A percentile compares a stretch with the other conserved stretches of the same genome.
Conservation (phyloP, 2,329 filamentous ascomycete species). For the Trichophyton schoenleinii region DNA sequence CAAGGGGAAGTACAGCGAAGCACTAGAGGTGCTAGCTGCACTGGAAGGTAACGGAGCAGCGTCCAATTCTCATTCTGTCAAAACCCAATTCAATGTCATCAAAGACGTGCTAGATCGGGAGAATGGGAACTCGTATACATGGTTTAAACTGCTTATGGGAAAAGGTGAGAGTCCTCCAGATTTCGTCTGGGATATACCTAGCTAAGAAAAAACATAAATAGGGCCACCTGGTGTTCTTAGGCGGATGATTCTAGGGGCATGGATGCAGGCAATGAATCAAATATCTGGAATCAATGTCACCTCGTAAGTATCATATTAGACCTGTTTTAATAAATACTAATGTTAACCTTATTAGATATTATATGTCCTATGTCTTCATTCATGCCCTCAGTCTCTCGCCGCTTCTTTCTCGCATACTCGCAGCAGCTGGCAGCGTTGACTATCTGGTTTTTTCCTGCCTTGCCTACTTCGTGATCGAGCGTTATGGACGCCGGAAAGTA, state of each 20-base stretch:
- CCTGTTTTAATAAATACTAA: neutral
- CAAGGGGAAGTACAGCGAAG: conserved; percentile 30
- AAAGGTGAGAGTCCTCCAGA: conserved; percentile 15
- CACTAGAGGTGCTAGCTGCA: conserved; percentile 33
- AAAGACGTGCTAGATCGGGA: conserved; percentile 33
- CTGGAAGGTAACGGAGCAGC: conserved; percentile 26
- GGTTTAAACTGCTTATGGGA: conserved; percentile 34
- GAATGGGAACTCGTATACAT: conserved; percentile 33
- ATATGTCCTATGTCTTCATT: conserved; percentile 33
- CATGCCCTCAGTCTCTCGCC: conserved; percentile 29
- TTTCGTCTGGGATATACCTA: neutral
- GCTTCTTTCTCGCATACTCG: conserved; percentile 30
- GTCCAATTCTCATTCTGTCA: conserved; percentile 18
- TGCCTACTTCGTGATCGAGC: conserved; percentile 37
- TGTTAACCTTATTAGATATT: conserved; percentile 18
- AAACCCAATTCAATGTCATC: conserved; percentile 24
- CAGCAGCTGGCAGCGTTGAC: conserved; percentile 36
- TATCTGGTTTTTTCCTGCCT: conserved; percentile 35
- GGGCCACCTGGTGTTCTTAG: conserved; percentile 28
- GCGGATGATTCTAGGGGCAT: conserved; percentile 35
- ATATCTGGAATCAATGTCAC: conserved; percentile 29
- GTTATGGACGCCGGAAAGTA: conserved; percentile 36
- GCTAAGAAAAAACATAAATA: conserved; percentile 29
- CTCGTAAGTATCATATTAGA: conserved; percentile 6
- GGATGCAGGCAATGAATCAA: conserved; percentile 29